These are phyloP conservation scores for Termitomyces sp. DNA, from an alignment of 768 basidiomycete genomes.

Conservation along the genomic window DNA sequence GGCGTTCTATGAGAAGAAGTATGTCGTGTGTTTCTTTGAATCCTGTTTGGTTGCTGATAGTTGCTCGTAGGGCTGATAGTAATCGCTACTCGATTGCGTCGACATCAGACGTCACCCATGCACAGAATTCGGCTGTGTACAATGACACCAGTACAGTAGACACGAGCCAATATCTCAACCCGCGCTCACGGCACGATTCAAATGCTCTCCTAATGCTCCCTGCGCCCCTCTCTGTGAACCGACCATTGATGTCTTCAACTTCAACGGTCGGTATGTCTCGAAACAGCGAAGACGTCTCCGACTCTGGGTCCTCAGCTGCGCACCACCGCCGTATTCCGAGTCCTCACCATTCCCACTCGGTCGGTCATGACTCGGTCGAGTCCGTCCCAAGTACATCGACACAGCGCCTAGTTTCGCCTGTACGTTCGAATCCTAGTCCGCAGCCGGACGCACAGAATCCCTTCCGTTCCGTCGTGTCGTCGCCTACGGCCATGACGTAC, in stretches of 20 bases:
- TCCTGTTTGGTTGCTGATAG: neutral
- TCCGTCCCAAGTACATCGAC: conserved; percentile 17
- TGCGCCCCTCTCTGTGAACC: conserved; percentile 61
- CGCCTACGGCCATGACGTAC: conserved; percentile 26
- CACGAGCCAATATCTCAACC: conserved; percentile 37
- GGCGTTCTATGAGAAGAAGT: conserved; percentile 74
- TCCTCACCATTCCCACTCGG: conserved; percentile 23
- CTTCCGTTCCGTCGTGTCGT: conserved; percentile 43
- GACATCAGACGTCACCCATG: conserved; percentile 65
- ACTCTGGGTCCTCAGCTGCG: conserved; percentile 34
- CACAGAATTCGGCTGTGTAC: conserved; percentile 39
- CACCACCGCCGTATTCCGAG: conserved; percentile 39
- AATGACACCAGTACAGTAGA: conserved; percentile 60
- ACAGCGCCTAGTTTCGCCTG: conserved; percentile 26
- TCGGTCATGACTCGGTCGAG: conserved; percentile 35
- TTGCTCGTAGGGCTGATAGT: conserved; percentile 23
- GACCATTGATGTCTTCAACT: conserved; percentile 44
- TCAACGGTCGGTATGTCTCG: conserved; percentile 38
- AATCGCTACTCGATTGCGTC: conserved; percentile 77
- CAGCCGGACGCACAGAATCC: conserved; percentile 31
- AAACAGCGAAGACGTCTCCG: conserved; percentile 43
- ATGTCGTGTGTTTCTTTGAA: conserved; percentile 5
- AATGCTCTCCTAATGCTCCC: conserved; percentile 69
- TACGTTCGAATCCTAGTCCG: conserved; percentile 18
- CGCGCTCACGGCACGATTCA: conserved; percentile 62